Conservation (phyloP, 108 stramenopile genomes). For the Hondaea fermentalgiana region DNA sequence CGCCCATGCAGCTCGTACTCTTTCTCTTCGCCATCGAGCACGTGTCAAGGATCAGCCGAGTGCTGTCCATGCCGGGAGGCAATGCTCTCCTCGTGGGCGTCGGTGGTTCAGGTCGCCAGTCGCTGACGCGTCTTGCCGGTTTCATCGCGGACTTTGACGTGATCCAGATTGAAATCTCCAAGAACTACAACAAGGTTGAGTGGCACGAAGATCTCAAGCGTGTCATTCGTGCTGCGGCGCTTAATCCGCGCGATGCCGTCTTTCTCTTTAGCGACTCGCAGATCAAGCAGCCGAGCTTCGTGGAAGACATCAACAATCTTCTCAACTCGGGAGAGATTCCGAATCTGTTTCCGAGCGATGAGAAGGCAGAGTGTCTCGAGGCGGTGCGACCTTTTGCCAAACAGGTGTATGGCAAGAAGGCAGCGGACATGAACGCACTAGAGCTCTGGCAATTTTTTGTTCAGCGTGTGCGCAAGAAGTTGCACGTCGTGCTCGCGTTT, state of each 20-base stretch:
- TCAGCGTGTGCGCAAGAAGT: constrained; percentile 40
- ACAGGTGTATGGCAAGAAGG: constrained; percentile 40
- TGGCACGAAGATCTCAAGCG: constrained; percentile 61
- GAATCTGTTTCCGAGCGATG: constrained; percentile 56
- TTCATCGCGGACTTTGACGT: constrained; percentile 50
- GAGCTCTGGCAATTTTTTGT: constrained; percentile 58
- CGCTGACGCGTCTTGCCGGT: constrained; percentile 44
- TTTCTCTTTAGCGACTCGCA: constrained; percentile 61
- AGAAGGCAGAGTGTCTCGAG: constrained; percentile 47
- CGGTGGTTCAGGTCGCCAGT: constrained; percentile 56
- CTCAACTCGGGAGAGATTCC: constrained; percentile 60
- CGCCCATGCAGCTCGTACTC: constrained; percentile 59
- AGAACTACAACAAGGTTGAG: constrained; percentile 52
- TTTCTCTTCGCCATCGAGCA: constrained; percentile 65
- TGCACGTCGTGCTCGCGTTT: constrained; percentile 60
- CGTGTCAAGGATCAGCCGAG: constrained; percentile 38
- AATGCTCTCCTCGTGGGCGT: constrained; percentile 58
- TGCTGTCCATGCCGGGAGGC: constrained; percentile 57
- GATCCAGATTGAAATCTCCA: constrained; percentile 57
- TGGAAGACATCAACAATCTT: constrained; percentile 64
- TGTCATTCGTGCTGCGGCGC: constrained; percentile 45
- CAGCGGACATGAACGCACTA: constrained; percentile 42
- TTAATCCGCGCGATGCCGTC: constrained; percentile 37
- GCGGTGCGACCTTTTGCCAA: constrained; percentile 44
- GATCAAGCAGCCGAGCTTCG: constrained; percentile 55